Evolutionary conservation across 768 basidiomycete genomes (phyloP), one percentile per base, ranked within the genome.

Genomic region (Leccinum subtestaceum): DNA sequence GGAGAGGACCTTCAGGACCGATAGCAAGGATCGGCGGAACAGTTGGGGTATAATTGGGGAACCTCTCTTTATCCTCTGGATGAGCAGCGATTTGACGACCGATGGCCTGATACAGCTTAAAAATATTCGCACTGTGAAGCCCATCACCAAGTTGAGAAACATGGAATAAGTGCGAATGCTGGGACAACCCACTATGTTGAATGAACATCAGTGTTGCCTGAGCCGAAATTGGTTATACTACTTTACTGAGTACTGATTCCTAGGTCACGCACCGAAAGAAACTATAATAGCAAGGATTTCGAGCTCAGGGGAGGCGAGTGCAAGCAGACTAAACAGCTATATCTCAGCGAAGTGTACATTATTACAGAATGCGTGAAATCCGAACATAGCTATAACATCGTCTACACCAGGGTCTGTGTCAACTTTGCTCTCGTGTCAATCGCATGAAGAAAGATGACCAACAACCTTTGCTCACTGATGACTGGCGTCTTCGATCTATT

Each of bases 401-500:
- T 95, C 93, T 4, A 93, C 87, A 34, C 93, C 93, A 7, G 92
- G 90, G 68, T 95, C 92, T 27, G 90, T 90, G 64, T 93, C 91
- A 66, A 92, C 89, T 92, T 31, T 19, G 43, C 49, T 21, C 36
- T n/a, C 13, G 19, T 23, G 32, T 71, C 56, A 64, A 34, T 43
- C 34, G 5, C 12, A 19, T 36, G 36, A 29, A 5, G 9, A 48
- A 38, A 11, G 10, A 51, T 8, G 27, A 10, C 19, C n/a, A 19
- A 34, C 31, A 25, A 12, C 40, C 31, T 6, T 15, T 38, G 67
- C 85, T 74, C 64, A 89, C 89, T 90, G 63, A 91, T 89, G 47
- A 89, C 85, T 9, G 86, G 84, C 3, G 76, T 82, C 64, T 59
- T 78, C 51, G 56, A 67, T 58, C 53, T 60, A 43, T 23, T 58